A percentile compares a stretch with the other conserved stretches of the same genome.
Evolutionary conservation across 257 asterid genomes (phyloP).

Genomic region (Sherardia arvensis): DNA sequence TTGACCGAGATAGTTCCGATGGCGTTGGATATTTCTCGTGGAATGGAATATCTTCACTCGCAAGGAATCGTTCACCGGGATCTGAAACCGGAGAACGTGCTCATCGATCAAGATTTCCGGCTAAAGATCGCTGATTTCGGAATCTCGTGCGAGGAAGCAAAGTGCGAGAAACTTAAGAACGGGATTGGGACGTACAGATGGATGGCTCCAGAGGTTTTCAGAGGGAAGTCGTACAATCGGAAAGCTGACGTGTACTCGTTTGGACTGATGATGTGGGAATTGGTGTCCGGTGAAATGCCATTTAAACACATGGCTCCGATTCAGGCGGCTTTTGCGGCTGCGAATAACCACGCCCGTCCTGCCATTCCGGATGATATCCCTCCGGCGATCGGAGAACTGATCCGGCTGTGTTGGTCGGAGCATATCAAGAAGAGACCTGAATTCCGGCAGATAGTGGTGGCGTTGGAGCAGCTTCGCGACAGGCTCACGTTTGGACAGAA

Average conservation of each 20-base stretch:
- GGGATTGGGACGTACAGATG: constrained; percentile 77
- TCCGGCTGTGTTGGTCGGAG: constrained; percentile 75
- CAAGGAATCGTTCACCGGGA: constrained; percentile 86
- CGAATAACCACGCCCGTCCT: constrained; percentile 75
- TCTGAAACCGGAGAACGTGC: constrained; percentile 82
- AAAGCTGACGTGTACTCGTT: constrained; percentile 84
- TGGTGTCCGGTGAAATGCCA: constrained; percentile 69
- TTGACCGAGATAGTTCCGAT: constrained; percentile 42
- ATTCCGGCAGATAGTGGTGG: constrained; percentile 84
- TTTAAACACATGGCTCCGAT: constrained; percentile 77
- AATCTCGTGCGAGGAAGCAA: constrained; percentile 63
- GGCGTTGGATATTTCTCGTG: constrained; percentile 76
- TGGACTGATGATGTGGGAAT: constrained; percentile 82
- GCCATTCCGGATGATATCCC: constrained; percentile 50
- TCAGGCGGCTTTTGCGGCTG: constrained; percentile 77
- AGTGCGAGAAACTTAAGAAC: constrained; percentile 46
- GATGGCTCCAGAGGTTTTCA: constrained; percentile 96
- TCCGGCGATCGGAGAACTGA: constrained; percentile 61
- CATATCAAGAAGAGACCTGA: constrained; percentile 86
- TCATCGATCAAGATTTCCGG: constrained; percentile 60
- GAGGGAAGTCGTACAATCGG: constrained; percentile 55
- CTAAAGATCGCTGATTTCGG: constrained; percentile 91
- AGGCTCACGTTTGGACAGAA: neutral
- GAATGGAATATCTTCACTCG: constrained; percentile 77
- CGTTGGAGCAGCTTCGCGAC: constrained; percentile 59